Percentiles rank a stretch among this genome's conserved stretches.
These are phyloP conservation scores for Fraxinus angustifolia DNA, from an alignment of 305 asterid genomes.

Conservation along the genomic window DNA sequence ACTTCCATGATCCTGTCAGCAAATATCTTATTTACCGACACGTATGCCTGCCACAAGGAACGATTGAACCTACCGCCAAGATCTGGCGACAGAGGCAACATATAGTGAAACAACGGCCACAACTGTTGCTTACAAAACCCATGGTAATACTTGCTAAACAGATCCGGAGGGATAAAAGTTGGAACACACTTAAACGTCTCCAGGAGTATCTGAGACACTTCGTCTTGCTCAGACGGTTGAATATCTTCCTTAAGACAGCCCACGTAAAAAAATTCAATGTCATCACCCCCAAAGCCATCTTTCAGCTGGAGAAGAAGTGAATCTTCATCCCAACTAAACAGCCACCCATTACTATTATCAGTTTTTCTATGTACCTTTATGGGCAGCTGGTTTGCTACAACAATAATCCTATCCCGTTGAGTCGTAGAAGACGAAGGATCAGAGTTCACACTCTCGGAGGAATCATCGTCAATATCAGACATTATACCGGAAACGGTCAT, in stretches of 20 bases:
- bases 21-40: constrained; percentile 80
- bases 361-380: constrained; percentile 54
- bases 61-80: constrained; percentile 83
- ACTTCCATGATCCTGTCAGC: constrained; percentile 94
- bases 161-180: constrained; percentile 72
- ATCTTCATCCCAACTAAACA: constrained; percentile 78
- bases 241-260: constrained; percentile 91
- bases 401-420: constrained; percentile 66
- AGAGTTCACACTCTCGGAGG: constrained; percentile 51
- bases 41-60: constrained; percentile 81
- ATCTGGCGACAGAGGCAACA: constrained; percentile 83
- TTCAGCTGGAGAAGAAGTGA: constrained; percentile 72
- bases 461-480: constrained; percentile 77
- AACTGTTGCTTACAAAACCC: constrained; percentile 87
- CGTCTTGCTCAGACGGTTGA: constrained; percentile 81
- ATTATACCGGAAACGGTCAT: constrained; percentile 86
- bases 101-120: constrained; percentile 89
- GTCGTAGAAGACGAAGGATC: constrained; percentile 66
- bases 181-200: constrained; percentile 80
- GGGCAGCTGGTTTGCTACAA: constrained; percentile 85
- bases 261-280: constrained; percentile 67
- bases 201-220: constrained; percentile 74
- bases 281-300: constrained; percentile 72
- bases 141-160: constrained; percentile 62
- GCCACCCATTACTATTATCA: constrained; percentile 57